phyloP scores from a whole-genome alignment of 2,329 filamentous ascomycete genomes.

The Monilinia polystroma region DNA sequence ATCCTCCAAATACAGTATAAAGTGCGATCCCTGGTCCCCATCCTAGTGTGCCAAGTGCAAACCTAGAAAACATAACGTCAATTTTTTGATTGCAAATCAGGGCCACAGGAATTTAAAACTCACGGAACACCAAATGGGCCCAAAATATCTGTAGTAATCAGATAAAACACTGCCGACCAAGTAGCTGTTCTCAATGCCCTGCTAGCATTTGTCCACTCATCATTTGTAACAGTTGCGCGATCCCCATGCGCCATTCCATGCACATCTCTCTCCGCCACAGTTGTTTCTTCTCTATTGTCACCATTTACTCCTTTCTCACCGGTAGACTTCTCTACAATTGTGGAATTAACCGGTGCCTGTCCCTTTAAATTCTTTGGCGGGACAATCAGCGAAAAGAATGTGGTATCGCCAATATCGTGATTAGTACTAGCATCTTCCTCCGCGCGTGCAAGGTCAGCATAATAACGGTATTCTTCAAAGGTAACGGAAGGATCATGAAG shows the following conservation, averaged over 20 bases:
- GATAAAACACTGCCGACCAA: constrained; percentile 46
- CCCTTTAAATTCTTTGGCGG: constrained; percentile 24
- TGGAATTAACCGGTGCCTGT: constrained; percentile 4
- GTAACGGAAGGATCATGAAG: constrained; percentile 37
- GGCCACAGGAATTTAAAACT: neutral
- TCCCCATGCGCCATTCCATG: neutral
- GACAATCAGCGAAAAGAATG: constrained; percentile 24
- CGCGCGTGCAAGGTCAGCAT: constrained; percentile 37
- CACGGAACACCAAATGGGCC: constrained; percentile 27
- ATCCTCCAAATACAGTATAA: constrained; percentile 28
- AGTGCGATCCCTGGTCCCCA: constrained; percentile 28
- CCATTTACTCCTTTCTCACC: neutral
- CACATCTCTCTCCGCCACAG: neutral
- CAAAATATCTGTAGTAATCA: constrained; percentile 29
- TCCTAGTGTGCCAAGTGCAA: constrained; percentile 20
- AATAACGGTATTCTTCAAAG: constrained; percentile 43
- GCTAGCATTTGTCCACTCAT: constrained; percentile 49
- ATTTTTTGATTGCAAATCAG: neutral
- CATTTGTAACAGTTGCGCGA: constrained; percentile 33
- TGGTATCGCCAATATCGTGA: constrained; percentile 18
- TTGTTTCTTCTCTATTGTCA: constrained; percentile 13
- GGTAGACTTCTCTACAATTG: neutral
- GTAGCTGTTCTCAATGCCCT: constrained; percentile 48
- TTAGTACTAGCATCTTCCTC: constrained; percentile 21
- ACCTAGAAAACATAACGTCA: neutral